These are phyloP conservation scores for Mortierella sp. DNA, from an alignment of 371 early-diverging fungal species.

Conservation along the genomic window DNA sequence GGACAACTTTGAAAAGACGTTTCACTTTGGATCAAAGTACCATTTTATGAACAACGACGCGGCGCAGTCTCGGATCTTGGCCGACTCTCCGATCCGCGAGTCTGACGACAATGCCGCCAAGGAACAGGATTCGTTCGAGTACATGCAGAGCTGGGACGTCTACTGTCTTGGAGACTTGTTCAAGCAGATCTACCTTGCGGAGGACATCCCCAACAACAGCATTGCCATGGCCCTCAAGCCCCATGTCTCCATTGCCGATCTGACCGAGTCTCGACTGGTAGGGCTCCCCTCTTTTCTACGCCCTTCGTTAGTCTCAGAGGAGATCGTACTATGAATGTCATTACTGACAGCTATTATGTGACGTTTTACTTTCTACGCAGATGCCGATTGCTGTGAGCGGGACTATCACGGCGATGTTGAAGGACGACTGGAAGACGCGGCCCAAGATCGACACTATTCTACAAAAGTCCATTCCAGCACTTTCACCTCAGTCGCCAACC, in stretches of 20 bases:
- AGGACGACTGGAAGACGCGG: constrained; percentile 63
- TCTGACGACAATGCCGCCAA: not conserved
- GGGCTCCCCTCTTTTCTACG: not conserved
- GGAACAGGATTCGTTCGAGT: constrained; percentile 48
- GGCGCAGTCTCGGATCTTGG: constrained; percentile 16
- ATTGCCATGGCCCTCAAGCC: constrained; percentile 41
- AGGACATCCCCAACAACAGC: constrained; percentile 50
- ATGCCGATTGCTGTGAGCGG: constrained; percentile 63
- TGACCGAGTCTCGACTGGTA: constrained; percentile 33
- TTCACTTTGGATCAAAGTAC: constrained; percentile 68
- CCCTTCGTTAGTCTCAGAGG: not conserved
- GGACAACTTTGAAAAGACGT: constrained; percentile 68
- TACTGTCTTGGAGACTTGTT: constrained; percentile 68
- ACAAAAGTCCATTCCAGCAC: constrained; percentile 65
- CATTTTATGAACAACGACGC: constrained; percentile 54
- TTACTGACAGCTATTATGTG: not conserved
- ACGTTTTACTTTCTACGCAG: constrained; percentile 25
- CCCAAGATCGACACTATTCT: constrained; percentile 70
- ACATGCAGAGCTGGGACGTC: constrained; percentile 70
- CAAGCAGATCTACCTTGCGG: constrained; percentile 61
- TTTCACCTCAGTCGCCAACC: constrained; percentile 59
- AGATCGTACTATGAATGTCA: not conserved
- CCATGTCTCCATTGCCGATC: constrained; percentile 17
- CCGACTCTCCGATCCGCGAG: constrained; percentile 11
- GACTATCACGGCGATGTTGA: constrained; percentile 62